Evolutionary conservation across 2,329 filamentous ascomycete species (phyloP).

Genomic region (Paraconiothyrium sp.): DNA sequence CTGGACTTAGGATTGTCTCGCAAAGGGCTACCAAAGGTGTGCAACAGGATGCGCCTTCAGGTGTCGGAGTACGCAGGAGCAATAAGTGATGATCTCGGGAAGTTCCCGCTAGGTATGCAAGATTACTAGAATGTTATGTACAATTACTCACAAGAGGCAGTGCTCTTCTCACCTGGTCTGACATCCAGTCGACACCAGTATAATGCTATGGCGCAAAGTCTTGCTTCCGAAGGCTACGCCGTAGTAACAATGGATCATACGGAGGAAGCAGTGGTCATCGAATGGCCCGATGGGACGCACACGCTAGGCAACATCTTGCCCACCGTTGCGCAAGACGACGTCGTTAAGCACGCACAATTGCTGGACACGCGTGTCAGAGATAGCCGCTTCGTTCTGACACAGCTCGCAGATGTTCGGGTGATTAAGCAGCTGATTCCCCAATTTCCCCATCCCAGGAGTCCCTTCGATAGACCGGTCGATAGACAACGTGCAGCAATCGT

Average conservation of each 20-base stretch:
- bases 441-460: constrained; percentile 11
- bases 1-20: constrained; percentile 6
- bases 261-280: constrained; percentile 55
- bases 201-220: constrained; percentile 50
- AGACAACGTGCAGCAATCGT: constrained; percentile 20
- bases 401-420: constrained; percentile 13
- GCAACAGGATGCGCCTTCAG: constrained; percentile 16
- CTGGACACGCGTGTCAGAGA: constrained; percentile 15
- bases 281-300: constrained; percentile 52
- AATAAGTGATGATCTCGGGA: neutral
- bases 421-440: constrained; percentile 9
- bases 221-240: constrained; percentile 57
- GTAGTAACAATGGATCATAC: constrained; percentile 60
- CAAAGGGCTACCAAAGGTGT: constrained; percentile 18
- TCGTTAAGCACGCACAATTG: constrained; percentile 9
- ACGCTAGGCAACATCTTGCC: neutral
- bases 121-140: neutral
- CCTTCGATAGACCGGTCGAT: constrained; percentile 17
- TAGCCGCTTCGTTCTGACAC: constrained; percentile 17
- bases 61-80: constrained; percentile 6
- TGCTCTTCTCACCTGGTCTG: constrained; percentile 57
- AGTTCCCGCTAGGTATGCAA: constrained; percentile 15
- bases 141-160: neutral
- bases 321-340: neutral
- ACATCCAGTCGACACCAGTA: constrained; percentile 53